phyloP scores from a whole-genome alignment of 768 basidiomycete species.

The Leccinum truebloodii region DNA sequence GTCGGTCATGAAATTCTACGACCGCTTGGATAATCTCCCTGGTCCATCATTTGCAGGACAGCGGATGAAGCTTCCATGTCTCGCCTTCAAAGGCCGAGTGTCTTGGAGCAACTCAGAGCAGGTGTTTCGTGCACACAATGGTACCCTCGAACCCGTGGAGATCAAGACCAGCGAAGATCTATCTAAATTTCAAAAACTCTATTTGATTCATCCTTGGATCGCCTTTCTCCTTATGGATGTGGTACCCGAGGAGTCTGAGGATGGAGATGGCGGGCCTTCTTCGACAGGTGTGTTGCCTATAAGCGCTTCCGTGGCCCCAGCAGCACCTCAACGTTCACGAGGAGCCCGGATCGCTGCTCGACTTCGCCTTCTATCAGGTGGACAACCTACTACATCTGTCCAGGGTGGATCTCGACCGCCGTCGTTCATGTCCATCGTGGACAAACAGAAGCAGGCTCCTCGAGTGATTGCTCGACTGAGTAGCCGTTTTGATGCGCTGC shows the following conservation, averaged over 20 bases:
- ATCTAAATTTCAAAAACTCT: background rate
- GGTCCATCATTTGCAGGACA: background rate
- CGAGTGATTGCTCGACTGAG: background rate
- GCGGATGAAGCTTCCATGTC: background rate
- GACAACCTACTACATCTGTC: background rate
- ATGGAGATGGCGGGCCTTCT: background rate
- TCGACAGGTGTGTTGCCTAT: background rate
- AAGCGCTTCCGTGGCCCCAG: too few species aligned
- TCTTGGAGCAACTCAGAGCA: background rate
- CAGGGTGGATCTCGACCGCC: background rate
- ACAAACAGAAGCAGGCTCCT: background rate
- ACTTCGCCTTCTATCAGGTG: slow-evolving; percentile 7
- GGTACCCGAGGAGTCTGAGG: background rate
- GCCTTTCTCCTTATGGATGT: background rate
- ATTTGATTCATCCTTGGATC: background rate
- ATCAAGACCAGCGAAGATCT: background rate
- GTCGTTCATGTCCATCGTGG: background rate
- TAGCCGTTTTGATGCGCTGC: background rate
- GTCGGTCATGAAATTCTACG: background rate
- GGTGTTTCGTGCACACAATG: background rate
- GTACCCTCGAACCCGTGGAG: background rate
- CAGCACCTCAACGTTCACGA: background rate
- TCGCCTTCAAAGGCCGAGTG: background rate
- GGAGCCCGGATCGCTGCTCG: background rate
- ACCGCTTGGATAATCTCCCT: background rate